These are phyloP conservation scores for Trichoderma cornu-damae DNA, from an alignment of 2,329 filamentous ascomycete species.

Conservation along the genomic window DNA sequence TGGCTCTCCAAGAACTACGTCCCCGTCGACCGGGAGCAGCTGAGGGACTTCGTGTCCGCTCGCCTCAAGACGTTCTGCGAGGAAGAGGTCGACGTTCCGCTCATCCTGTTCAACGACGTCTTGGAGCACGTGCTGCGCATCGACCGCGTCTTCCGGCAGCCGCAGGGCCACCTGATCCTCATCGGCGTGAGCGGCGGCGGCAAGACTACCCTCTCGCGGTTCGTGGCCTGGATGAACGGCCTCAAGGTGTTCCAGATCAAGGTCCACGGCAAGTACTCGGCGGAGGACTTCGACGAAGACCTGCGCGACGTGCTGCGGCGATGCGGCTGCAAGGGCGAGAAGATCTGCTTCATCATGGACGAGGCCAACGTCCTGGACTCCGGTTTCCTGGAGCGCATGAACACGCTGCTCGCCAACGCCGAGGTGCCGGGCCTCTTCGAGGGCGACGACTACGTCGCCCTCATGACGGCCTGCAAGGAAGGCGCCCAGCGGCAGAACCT, in stretches of 20 bases:
- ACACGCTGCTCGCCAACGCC: slow-evolving; percentile 96
- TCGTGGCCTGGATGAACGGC: slow-evolving; percentile 99
- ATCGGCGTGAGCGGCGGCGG: slow-evolving; percentile 98
- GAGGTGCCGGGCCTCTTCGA: slow-evolving; percentile 98
- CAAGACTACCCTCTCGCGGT: slow-evolving; percentile 95
- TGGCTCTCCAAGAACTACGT: slow-evolving; percentile 99
- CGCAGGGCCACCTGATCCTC: slow-evolving; percentile 94
- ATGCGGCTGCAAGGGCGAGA: slow-evolving; percentile 96
- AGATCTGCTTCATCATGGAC: slow-evolving; percentile 99
- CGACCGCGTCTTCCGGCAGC: slow-evolving; percentile 96
- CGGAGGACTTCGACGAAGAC: slow-evolving; percentile 98
- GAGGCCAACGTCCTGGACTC: slow-evolving; percentile 98
- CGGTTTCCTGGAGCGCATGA: slow-evolving; percentile 98
- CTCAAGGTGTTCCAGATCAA: slow-evolving; percentile 99
- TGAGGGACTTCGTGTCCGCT: slow-evolving; percentile 96
- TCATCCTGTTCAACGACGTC: slow-evolving; percentile 99
- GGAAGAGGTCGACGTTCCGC: slow-evolving; percentile 95
- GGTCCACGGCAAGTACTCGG: slow-evolving; percentile 96
- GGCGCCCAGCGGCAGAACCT: slow-evolving; percentile 93
- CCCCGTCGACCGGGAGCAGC: slow-evolving; percentile 88
- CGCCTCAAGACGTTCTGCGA: slow-evolving; percentile 97
- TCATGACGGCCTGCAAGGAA: slow-evolving; percentile 99
- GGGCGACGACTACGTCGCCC: slow-evolving; percentile 94
- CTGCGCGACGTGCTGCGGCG: slow-evolving; percentile 87
- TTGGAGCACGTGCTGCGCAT: slow-evolving; percentile 97